Evolutionary conservation across 495 filamentous ascomycete genomes (phyloP).

Genomic region (Hyphodiscus hymeniophilus): DNA sequence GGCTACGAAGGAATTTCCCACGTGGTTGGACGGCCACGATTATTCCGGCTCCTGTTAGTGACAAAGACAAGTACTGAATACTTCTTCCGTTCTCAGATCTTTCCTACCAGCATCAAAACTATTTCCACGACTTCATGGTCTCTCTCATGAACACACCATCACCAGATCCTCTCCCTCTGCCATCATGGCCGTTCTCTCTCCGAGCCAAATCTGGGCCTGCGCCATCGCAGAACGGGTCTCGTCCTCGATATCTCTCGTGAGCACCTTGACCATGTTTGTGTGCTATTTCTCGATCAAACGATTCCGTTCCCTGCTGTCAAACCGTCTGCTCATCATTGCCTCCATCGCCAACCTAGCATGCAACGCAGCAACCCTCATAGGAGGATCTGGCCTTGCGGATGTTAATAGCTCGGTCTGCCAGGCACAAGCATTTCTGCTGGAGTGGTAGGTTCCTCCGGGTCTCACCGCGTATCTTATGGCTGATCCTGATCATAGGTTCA

Average conservation of each 20-base stretch:
- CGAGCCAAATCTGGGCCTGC: slow-evolving; percentile 25
- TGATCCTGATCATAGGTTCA: slow-evolving; percentile 34
- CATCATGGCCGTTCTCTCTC: not conserved
- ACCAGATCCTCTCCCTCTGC: not conserved
- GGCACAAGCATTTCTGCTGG: slow-evolving; percentile 68
- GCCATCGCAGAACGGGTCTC: slow-evolving; percentile 37
- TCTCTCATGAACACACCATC: no score
- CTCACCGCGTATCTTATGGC: slow-evolving; percentile 28
- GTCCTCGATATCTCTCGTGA: slow-evolving; percentile 55
- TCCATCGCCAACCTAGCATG: slow-evolving; percentile 74
- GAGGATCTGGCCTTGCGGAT: slow-evolving; percentile 43
- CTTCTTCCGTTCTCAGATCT: no score
- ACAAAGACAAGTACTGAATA: no score
- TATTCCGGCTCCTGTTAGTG: no score
- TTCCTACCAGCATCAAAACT: no score
- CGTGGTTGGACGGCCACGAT: no score
- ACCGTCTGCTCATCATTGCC: slow-evolving; percentile 75
- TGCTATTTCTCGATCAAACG: slow-evolving; percentile 46
- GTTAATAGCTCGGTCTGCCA: slow-evolving; percentile 52
- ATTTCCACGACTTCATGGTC: no score
- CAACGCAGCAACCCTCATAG: slow-evolving; percentile 69
- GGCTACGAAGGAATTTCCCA: no score
- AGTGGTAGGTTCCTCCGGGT: slow-evolving; percentile 35
- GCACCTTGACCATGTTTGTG: slow-evolving; percentile 64
- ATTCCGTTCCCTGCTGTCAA: slow-evolving; percentile 66